Evolutionary conservation across 495 filamentous ascomycete species (phyloP).

Genomic region (Usnea hakonensis): DNA sequence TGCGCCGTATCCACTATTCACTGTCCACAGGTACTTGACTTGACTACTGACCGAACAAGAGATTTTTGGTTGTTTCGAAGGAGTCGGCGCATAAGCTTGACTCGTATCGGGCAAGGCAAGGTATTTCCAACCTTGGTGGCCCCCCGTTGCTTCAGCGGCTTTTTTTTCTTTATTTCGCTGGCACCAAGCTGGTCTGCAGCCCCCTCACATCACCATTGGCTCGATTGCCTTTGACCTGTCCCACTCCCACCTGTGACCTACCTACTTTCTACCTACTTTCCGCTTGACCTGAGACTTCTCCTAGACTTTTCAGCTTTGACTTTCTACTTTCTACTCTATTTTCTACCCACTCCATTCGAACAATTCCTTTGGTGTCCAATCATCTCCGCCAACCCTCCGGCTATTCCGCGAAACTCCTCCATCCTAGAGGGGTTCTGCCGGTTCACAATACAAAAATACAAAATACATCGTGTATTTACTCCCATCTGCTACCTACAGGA

Average conservation of each 20-base stretch:
- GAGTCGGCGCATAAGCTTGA: constrained; percentile 18
- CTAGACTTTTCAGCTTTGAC: constrained; percentile 7
- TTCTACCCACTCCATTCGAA: too few species aligned
- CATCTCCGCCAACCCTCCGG: constrained; percentile 2
- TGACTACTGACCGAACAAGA: too few species aligned
- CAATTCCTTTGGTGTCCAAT: background rate
- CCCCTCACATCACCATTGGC: constrained; percentile 20
- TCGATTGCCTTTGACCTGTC: constrained; percentile 21
- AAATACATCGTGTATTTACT: background rate
- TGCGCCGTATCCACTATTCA: too few species aligned
- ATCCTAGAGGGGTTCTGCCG: background rate
- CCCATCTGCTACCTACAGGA: background rate
- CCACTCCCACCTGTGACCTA: constrained; percentile 22
- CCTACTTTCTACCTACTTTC: too few species aligned
- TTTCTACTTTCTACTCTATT: too few species aligned
- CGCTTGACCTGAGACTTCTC: constrained; percentile 17
- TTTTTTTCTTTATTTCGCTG: constrained; percentile 5
- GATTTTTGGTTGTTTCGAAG: background rate
- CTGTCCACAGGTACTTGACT: too few species aligned
- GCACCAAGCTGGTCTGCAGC: constrained; percentile 20
- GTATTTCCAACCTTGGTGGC: constrained; percentile 4
- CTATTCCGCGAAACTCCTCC: background rate
- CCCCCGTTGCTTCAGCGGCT: constrained; percentile 19
- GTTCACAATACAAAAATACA: background rate
- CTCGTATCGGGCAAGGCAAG: constrained; percentile 17